Percentiles rank a stretch among this genome's conserved stretches.
Conservation (phyloP, 306 rosid genomes). For the Vigna trinervia region DNA sequence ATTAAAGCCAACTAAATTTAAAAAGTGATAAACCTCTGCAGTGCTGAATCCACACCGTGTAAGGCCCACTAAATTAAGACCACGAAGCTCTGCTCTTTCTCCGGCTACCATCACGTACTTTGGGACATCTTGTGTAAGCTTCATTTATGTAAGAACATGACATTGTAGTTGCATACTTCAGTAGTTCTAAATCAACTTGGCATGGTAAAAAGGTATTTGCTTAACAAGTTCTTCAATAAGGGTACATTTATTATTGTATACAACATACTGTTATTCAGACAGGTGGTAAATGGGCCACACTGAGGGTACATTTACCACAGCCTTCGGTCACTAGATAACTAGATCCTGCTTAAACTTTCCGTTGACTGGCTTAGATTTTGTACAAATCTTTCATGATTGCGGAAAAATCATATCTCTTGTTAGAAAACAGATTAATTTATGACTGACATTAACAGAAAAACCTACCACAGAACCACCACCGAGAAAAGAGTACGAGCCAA, state of each 20-base stretch:
- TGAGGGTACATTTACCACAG: neutral
- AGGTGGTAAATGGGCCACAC: neutral
- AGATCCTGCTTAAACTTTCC: no score
- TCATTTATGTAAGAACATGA: slow-evolving; percentile 48
- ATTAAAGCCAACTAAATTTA: slow-evolving; percentile 31
- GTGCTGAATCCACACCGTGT: slow-evolving; percentile 71
- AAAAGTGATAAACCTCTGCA: slow-evolving; percentile 62
- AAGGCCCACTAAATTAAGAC: slow-evolving; percentile 89
- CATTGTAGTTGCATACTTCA: slow-evolving; percentile 41
- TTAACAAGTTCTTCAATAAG: slow-evolving; percentile 33
- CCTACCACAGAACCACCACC: slow-evolving; percentile 98
- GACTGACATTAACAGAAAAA: slow-evolving; percentile 20
- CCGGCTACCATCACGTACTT: slow-evolving; percentile 88
- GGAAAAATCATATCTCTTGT: neutral
- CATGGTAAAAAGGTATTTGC: slow-evolving; percentile 41
- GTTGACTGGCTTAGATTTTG: no score
- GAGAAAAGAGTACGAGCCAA: slow-evolving; percentile 84
- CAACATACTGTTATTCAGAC: neutral
- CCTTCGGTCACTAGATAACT: no score
- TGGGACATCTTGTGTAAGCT: slow-evolving; percentile 93
- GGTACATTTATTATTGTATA: neutral
- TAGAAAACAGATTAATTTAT: slow-evolving; percentile 35
- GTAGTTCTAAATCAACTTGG: slow-evolving; percentile 36
- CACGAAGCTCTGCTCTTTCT: slow-evolving; percentile 86
- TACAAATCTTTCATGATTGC: no score